Evolutionary conservation across 495 filamentous ascomycete species (phyloP).

Genomic region (Aspergillus funiculosus): DNA sequence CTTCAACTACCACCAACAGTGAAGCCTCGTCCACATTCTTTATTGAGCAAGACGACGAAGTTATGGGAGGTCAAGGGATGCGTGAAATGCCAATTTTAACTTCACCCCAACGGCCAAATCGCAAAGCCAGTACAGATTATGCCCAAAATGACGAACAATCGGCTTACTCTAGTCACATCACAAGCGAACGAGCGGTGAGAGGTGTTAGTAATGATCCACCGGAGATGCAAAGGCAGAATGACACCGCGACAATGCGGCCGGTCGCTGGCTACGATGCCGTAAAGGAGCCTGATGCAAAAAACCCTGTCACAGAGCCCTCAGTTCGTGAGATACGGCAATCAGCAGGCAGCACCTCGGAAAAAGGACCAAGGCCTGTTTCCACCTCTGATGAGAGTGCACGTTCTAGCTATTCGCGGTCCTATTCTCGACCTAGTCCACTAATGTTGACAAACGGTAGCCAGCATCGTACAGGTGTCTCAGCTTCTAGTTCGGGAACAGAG

Average conservation of each 20-base stretch:
- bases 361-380: constrained; percentile 19
- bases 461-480: constrained; percentile 16
- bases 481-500: constrained; percentile 27
- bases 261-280: constrained; percentile 19
- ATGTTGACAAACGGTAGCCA: constrained; percentile 20
- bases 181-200: constrained; percentile 21
- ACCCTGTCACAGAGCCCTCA: constrained; percentile 14
- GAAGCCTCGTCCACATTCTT: constrained; percentile 23
- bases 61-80: constrained; percentile 36
- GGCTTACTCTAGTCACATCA: constrained; percentile 20
- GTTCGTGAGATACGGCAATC: constrained; percentile 11
- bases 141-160: constrained; percentile 24
- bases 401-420: constrained; percentile 29
- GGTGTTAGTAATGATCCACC: constrained; percentile 18
- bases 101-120: constrained; percentile 32
- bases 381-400: constrained; percentile 35
- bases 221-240: constrained; percentile 30
- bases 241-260: constrained; percentile 20
- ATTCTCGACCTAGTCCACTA: constrained; percentile 26
- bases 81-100: constrained; percentile 30
- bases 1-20: constrained; percentile 20
- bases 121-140: constrained; percentile 29
- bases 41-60: constrained; percentile 22
- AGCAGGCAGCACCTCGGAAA: constrained; percentile 10
- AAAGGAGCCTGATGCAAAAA: constrained; percentile 20